Evolutionary conservation across 1,284 basidiomycete species (phyloP).

Genomic region (Boletus hoseneyae): DNA sequence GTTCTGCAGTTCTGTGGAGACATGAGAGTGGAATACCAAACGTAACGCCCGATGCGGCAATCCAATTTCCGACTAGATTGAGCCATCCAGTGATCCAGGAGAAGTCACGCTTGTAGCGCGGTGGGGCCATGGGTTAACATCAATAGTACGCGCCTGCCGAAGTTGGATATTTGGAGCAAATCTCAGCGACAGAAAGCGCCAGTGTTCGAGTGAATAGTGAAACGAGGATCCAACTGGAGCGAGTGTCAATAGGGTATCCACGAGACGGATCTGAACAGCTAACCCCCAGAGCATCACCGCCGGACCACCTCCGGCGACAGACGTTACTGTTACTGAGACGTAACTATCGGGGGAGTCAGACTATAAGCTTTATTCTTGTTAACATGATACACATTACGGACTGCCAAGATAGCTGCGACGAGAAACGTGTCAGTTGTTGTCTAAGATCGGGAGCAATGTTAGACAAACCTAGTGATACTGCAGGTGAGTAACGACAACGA

Average conservation of each 20-base stretch:
- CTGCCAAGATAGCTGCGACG: conserved; percentile 48
- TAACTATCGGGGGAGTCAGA: conserved; percentile 49
- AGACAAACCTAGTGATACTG: conserved; percentile 46
- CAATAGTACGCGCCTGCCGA: conserved; percentile 59
- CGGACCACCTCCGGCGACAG: conserved; percentile 51
- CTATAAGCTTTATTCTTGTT: conserved; percentile 41
- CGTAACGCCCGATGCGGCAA: conserved; percentile 47
- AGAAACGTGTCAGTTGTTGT: not conserved
- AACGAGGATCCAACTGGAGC: conserved; percentile 45
- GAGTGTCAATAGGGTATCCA: not conserved
- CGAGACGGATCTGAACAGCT: not conserved
- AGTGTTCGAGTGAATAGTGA: conserved; percentile 43
- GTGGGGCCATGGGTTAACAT: conserved; percentile 49
- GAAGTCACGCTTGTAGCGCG: conserved; percentile 38
- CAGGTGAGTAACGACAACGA: not conserved
- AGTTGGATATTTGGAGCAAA: conserved; percentile 54
- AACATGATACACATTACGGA: conserved; percentile 35
- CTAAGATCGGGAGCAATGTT: not conserved
- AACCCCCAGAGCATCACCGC: conserved; percentile 54
- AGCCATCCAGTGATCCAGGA: conserved; percentile 61
- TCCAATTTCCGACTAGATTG: conserved; percentile 55
- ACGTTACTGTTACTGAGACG: no score
- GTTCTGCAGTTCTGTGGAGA: not conserved
- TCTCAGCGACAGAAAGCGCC: conserved; percentile 52
- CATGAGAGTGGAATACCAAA: conserved; percentile 37